Percentiles rank a stretch among this genome's conserved stretches.
These are phyloP conservation scores for Coriolopsis trogii DNA, from an alignment of 1,284 basidiomycete species.

Conservation along the genomic window DNA sequence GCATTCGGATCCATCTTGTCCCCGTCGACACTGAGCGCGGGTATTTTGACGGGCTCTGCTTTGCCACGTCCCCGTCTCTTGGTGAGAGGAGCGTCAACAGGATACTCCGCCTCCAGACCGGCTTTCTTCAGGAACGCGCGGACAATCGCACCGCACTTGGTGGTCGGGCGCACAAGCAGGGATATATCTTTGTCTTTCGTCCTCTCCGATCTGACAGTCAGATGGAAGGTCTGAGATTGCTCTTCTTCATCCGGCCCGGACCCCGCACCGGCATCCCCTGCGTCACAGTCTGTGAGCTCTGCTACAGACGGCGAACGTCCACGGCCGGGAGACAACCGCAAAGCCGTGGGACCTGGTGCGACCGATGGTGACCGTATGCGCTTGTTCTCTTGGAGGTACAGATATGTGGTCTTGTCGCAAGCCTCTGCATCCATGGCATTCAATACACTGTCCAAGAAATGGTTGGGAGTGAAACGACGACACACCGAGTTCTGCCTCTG, in stretches of 20 bases:
- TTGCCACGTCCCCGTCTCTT: slow-evolving; percentile 26
- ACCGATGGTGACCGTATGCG: slow-evolving; percentile 31
- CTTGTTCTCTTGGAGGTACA: slow-evolving; percentile 55
- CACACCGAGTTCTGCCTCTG: slow-evolving; percentile 64
- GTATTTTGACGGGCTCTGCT: slow-evolving; percentile 38
- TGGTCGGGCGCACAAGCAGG: slow-evolving; percentile 70
- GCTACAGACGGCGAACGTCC: slow-evolving; percentile 26
- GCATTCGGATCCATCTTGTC: slow-evolving; percentile 60
- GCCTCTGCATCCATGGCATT: too few relatives aligned
- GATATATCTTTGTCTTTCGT: slow-evolving; percentile 60
- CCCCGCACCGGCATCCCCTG: slow-evolving; percentile 3
- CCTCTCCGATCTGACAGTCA: slow-evolving; percentile 59
- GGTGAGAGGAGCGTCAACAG: slow-evolving; percentile 21
- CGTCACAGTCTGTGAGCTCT: slow-evolving; percentile 26
- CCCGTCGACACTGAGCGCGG: slow-evolving; percentile 65
- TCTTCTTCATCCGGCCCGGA: slow-evolving; percentile 25
- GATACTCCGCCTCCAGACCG: slow-evolving; percentile 57
- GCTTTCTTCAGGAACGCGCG: slow-evolving; percentile 69
- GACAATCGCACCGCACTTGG: slow-evolving; percentile 73
- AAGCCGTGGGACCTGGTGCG: slow-evolving; percentile 19
- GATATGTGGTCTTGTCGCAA: slow-evolving; percentile 60
- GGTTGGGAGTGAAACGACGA: too few relatives aligned
- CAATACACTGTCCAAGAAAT: too few relatives aligned
- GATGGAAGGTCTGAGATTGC: slow-evolving; percentile 58
- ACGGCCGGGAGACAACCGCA: slow-evolving; percentile 21